Conservation (phyloP, 495 filamentous ascomycete genomes). For the Gamarada debralockiae region DNA sequence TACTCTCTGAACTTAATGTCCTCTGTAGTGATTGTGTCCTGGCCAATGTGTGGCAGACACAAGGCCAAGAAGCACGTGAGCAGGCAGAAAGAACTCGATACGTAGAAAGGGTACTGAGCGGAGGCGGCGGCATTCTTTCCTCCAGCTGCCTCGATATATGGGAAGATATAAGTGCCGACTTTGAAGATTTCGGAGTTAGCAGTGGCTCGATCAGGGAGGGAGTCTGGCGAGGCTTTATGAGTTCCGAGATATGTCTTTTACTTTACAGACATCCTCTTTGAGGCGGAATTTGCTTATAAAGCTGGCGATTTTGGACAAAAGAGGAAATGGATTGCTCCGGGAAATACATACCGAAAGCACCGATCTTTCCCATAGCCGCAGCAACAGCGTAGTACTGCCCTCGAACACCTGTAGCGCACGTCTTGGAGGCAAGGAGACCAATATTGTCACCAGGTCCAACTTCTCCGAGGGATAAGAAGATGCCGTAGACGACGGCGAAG, state of each 20-base stretch:
- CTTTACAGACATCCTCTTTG: too few species aligned
- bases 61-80: conserved; percentile 56
- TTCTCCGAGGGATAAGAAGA: conserved; percentile 83
- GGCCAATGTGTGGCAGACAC: conserved; percentile 60
- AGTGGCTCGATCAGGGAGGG: too few species aligned
- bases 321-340: too few species aligned
- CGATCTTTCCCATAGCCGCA: conserved; percentile 80
- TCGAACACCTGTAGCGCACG: conserved; percentile 77
- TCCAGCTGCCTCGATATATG: conserved; percentile 65
- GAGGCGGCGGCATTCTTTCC: conserved; percentile 40
- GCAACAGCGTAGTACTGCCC: conserved; percentile 92
- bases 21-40: conserved; percentile 70
- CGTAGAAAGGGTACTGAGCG: conserved; percentile 81
- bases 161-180: conserved; percentile 84
- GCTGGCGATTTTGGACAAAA: too few species aligned
- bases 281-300: too few species aligned
- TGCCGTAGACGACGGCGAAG: conserved; percentile 72
- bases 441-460: conserved; percentile 90
- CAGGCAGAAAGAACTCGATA: conserved; percentile 61
- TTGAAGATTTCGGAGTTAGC: too few species aligned
- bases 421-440: conserved; percentile 82
- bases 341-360: too few species aligned
- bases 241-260: too few species aligned
- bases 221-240: too few species aligned
- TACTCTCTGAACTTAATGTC: conserved; percentile 68